Evolutionary conservation across 2,329 filamentous ascomycete genomes (phyloP).

Genomic region (Pyrenophora tritici-repentis): DNA sequence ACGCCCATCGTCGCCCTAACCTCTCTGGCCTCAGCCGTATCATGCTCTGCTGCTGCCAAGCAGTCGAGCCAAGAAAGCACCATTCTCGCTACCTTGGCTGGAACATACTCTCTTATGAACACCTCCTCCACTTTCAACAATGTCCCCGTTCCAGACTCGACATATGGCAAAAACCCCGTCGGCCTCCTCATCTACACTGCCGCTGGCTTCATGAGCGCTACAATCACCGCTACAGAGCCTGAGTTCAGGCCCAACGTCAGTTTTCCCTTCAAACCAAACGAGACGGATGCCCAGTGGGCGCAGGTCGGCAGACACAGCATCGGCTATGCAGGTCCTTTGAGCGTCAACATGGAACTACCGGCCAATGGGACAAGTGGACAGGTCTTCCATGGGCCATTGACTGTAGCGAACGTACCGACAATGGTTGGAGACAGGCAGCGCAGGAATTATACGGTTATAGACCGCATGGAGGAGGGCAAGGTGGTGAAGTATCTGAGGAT

Average conservation of each 20-base stretch:
- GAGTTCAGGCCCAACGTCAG: constrained; percentile 26
- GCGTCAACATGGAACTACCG: constrained; percentile 19
- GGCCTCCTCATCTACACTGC: constrained; percentile 36
- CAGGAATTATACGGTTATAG: constrained; percentile 33
- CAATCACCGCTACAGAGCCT: constrained; percentile 34
- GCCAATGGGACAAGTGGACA: constrained; percentile 28
- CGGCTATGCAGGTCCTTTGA: constrained; percentile 32
- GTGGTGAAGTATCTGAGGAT: constrained; percentile 24
- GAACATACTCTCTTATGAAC: constrained; percentile 34
- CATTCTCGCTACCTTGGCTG: constrained; percentile 28
- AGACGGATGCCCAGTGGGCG: constrained; percentile 36
- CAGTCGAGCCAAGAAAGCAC: neutral
- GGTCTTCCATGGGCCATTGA: constrained; percentile 35
- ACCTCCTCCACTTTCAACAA: constrained; percentile 29
- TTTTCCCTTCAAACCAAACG: constrained; percentile 27
- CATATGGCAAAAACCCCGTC: constrained; percentile 29
- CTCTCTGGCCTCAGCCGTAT: constrained; percentile 8
- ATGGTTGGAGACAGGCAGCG: constrained; percentile 25
- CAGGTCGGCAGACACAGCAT: constrained; percentile 36
- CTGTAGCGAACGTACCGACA: constrained; percentile 32
- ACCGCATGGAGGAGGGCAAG: constrained; percentile 14
- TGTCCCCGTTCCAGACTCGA: constrained; percentile 24
- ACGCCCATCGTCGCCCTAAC: constrained; percentile 1
- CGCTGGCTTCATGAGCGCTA: constrained; percentile 34
- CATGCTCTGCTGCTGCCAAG: neutral